Conservation (phyloP, 2,329 filamentous ascomycete species). For the Colletotrichum magnum region DNA sequence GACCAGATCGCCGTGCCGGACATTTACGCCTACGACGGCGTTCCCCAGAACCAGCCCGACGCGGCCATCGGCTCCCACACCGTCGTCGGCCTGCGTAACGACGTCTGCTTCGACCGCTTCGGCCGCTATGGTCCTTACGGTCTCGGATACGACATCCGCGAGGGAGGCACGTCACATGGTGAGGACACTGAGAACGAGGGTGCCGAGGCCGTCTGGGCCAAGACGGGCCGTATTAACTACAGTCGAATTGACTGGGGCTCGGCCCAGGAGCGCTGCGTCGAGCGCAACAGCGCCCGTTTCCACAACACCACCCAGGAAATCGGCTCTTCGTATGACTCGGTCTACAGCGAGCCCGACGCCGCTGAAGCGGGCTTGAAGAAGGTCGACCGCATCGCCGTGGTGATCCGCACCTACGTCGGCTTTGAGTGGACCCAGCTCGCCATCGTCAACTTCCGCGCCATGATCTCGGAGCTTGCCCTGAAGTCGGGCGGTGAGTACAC, state of each 20-base stretch:
- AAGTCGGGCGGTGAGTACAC: slow-evolving; percentile 86
- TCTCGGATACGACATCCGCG: slow-evolving; percentile 81
- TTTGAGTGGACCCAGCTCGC: slow-evolving; percentile 85
- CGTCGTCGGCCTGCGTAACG: slow-evolving; percentile 79
- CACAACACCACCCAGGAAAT: slow-evolving; percentile 55
- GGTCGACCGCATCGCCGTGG: slow-evolving; percentile 77
- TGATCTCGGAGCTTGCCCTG: slow-evolving; percentile 84
- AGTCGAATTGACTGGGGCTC: slow-evolving; percentile 67
- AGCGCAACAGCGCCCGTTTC: slow-evolving; percentile 76
- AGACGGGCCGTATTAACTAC: slow-evolving; percentile 70
- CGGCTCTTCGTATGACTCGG: slow-evolving; percentile 17
- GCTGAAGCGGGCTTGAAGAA: slow-evolving; percentile 51
- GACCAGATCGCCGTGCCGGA: slow-evolving; percentile 71
- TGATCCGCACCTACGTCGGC: slow-evolving; percentile 85
- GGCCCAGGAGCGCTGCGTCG: slow-evolving; percentile 67
- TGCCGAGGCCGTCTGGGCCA: slow-evolving; percentile 71
- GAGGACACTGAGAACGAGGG: slow-evolving; percentile 80
- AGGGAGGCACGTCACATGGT: slow-evolving; percentile 80
- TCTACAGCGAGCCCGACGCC: slow-evolving; percentile 25
- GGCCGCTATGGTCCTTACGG: slow-evolving; percentile 89
- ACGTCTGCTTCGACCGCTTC: slow-evolving; percentile 91
- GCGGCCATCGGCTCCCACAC: slow-evolving; percentile 83
- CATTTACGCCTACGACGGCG: slow-evolving; percentile 77
- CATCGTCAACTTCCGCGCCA: slow-evolving; percentile 83
- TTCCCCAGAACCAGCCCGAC: slow-evolving; percentile 83